Conservation (phyloP, 1,284 basidiomycete species). For the Trichosporon inkin region DNA sequence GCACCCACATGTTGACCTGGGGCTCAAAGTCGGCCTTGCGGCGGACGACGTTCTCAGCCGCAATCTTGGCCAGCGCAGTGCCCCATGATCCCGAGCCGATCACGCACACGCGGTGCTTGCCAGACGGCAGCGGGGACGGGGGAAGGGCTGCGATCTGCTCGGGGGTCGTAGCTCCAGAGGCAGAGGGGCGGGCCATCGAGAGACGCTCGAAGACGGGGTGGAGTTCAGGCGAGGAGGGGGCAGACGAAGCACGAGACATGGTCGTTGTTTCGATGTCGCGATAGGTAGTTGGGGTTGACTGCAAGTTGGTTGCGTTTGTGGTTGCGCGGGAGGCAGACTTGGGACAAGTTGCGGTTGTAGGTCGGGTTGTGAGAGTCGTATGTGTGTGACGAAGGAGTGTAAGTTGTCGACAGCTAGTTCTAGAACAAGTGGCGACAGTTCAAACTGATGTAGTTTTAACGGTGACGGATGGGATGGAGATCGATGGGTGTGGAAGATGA, state of each 20-base stretch:
- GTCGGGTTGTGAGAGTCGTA: neutral
- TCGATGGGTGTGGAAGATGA: slow-evolving; percentile 1
- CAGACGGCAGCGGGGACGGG: slow-evolving; percentile 39
- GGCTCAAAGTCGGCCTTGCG: slow-evolving; percentile 50
- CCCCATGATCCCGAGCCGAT: slow-evolving; percentile 58
- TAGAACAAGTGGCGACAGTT: slow-evolving; percentile 7
- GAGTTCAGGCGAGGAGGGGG: slow-evolving; percentile 32
- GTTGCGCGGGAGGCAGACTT: neutral
- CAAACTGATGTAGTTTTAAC: neutral
- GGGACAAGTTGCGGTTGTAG: neutral
- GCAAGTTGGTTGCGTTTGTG: slow-evolving; percentile 5
- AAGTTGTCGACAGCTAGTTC: neutral
- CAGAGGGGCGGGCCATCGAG: slow-evolving; percentile 35
- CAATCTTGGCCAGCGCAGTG: slow-evolving; percentile 58
- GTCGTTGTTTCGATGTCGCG: neutral
- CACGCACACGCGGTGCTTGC: slow-evolving; percentile 57
- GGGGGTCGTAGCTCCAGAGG: slow-evolving; percentile 44
- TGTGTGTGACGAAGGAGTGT: neutral
- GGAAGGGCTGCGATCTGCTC: slow-evolving; percentile 36
- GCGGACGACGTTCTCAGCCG: slow-evolving; percentile 53
- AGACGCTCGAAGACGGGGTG: slow-evolving; percentile 32
- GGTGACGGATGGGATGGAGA: neutral
- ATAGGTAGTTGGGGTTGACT: slow-evolving; percentile 12
- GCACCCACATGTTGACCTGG: slow-evolving; percentile 56
- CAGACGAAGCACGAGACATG: slow-evolving; percentile 24